Base-by-base conservation (phyloP, 371 early-diverging fungal species). In the Cokeromyces recurvatus region DNA sequence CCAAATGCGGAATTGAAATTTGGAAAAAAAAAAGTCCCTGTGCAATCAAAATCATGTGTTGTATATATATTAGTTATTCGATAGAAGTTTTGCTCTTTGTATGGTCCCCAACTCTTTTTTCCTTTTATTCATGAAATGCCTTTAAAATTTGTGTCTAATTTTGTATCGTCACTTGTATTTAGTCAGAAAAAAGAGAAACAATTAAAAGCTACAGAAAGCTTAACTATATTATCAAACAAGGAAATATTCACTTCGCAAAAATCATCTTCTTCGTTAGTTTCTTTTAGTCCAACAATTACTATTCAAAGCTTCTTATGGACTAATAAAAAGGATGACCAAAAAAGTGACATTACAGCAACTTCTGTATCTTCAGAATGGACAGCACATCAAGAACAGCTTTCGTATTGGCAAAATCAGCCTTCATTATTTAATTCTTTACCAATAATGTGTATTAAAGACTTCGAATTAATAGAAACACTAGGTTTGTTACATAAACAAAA, bases 401-500 rank as follows among this genome's bases (percentile, higher is more conserved):
- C 32, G 4, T 38, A 63, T 23, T 67, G 67, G 65, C 64, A 71
- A 27, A 54, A 57, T 39, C 67, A 60, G 37, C 51, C 64, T 22
- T 54, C 70, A 21, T 41, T 59, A 21, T 75, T 69, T 53, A 58
- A 59, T 21, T 46, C 59, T 21, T 42, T 55, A 12, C 53, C 72
- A 15, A 31, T 24, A 7, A 20, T 53, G 12, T 44, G 45, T 34
- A 53, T 69, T 14, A 39, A 67, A 10, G 84, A 86, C 50, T 85
- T 76, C 57, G 75, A 81, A 43, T 57, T 86, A 25, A 57, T 80
- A 45, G 81, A 84, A 57, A 86, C 86, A 14, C 64, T 86, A 38
- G 86, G 86, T 83, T 32, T 31, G 38, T 36, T n/a, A 15, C 5
- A 50, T 20, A 12, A 19, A 17, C 11, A 42, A 11, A n/a, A 12